Evolutionary conservation across 1,139 yeast genomes (phyloP), one percentile per base, ranked within the genome.

Genomic region (Blastobotrys raffinosifermentans): DNA sequence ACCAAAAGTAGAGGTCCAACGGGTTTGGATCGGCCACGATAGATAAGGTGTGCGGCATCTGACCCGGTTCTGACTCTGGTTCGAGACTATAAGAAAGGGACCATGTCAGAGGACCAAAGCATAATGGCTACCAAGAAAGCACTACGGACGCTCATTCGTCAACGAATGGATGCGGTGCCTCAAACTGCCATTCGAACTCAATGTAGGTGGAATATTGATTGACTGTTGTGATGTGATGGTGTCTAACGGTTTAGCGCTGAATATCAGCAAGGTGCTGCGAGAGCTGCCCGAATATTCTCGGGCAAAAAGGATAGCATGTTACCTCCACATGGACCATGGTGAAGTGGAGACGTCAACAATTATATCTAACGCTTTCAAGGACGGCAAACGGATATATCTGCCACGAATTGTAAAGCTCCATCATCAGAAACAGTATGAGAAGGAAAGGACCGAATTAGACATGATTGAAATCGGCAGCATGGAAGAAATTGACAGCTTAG

Each of bases 261-360:
- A 47, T 11, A 59, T 71, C 4, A 53, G 61, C 3, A 41, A 48
- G 0, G 51, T 49, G 2, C 47, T 78, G n/a, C 35, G 60, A 5
- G 29, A 44, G 1, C 55, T 66, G 26, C 65, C 67, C 0, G 61
- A 56, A 31, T 76, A 77, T 48, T 46, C 57, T 34, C 37, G 49
- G 1, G 75, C 86, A 1, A 50, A 51, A n/a, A 64, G 57, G 8
- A 58, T 84, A 1, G 93, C 79, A 0, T 52, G 80, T 21, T 83
- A 73, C 49, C 72, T 82, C 77, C 76, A 71, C 54, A 77, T 83
- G 83, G 80, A 77, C 1, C 50, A 60, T 17, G 68, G 73, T 45
- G 94, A 84, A 53, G 61, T 79, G 2, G 70, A 72, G 43, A 83
- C 94, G 0, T 49, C 60, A 9, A 54, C 52, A 0, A 61, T 83